These are phyloP conservation scores for Mucor mucedo DNA, from an alignment of 371 early-diverging fungal genomes.

Conservation along the genomic window DNA sequence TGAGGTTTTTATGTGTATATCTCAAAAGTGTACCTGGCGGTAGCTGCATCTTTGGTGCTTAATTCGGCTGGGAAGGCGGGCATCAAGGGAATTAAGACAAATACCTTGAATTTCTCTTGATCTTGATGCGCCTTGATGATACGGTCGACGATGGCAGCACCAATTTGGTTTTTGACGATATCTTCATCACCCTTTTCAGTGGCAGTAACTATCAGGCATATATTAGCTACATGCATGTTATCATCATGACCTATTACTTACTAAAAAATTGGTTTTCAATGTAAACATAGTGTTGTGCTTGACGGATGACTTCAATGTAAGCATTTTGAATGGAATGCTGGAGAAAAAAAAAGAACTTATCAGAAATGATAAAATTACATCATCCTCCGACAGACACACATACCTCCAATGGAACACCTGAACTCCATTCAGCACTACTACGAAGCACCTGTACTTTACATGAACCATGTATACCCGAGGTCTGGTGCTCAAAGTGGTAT, in stretches of 20 bases:
- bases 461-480: constrained; percentile 43
- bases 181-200: constrained; percentile 52
- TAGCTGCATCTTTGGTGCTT: constrained; percentile 74
- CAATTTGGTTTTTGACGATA: constrained; percentile 78
- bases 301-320: constrained; percentile 74
- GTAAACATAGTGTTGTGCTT: constrained; percentile 86
- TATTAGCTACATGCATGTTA: not conserved
- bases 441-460: constrained; percentile 74
- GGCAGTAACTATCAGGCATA: constrained; percentile 56
- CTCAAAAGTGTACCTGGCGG: constrained; percentile 52
- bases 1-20: not conserved
- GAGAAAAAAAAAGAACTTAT: not conserved
- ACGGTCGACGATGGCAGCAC: constrained; percentile 78
- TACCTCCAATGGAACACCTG: constrained; percentile 63
- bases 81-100: constrained; percentile 89
- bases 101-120: constrained; percentile 76
- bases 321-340: constrained; percentile 86
- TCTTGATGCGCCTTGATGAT: constrained; percentile 76
- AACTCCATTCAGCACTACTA: constrained; percentile 74
- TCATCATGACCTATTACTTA: constrained; percentile 34
- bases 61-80: constrained; percentile 92
- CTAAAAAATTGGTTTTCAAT: constrained; percentile 98
- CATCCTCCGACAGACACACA: not conserved
- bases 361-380: not conserved
- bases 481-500: constrained; percentile 38